Evolutionary conservation across 225 moss, liverwort and hornwort species (phyloP).

Genomic region (Marchantia polymorpha): DNA sequence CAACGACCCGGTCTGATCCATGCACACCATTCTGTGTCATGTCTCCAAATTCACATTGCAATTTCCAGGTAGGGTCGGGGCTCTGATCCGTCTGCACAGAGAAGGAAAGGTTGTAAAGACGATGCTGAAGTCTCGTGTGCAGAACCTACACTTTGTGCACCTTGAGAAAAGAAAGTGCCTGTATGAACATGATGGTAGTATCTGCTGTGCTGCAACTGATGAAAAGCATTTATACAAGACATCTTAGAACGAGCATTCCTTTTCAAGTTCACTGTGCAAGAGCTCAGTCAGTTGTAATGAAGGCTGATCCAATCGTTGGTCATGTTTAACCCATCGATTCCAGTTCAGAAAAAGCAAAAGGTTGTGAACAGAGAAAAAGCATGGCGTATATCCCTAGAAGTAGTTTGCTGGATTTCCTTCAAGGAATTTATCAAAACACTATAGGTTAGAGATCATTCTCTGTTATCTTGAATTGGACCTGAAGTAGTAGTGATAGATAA

Average conservation of each 20-base stretch:
- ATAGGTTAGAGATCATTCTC: no score
- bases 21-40: not conserved
- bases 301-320: no score
- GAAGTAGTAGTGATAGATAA: not conserved
- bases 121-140: not conserved
- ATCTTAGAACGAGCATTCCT: no score
- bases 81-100: not conserved
- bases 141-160: constrained; percentile 3
- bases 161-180: not conserved
- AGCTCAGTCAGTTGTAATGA: not conserved
- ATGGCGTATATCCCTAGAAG: no score
- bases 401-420: no score
- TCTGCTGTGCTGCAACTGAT: no score
- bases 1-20: not conserved
- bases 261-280: not conserved
- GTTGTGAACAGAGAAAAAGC: no score
- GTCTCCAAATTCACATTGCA: not conserved
- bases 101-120: not conserved
- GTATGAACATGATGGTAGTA: no score
- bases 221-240: no score
- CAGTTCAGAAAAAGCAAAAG: no score
- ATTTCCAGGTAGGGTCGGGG: not conserved
- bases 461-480: not conserved
- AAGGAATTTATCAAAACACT: no score
- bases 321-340: no score